Conservation (phyloP, 2,329 filamentous ascomycete species). For the Cryoendolithus antarcticus region DNA sequence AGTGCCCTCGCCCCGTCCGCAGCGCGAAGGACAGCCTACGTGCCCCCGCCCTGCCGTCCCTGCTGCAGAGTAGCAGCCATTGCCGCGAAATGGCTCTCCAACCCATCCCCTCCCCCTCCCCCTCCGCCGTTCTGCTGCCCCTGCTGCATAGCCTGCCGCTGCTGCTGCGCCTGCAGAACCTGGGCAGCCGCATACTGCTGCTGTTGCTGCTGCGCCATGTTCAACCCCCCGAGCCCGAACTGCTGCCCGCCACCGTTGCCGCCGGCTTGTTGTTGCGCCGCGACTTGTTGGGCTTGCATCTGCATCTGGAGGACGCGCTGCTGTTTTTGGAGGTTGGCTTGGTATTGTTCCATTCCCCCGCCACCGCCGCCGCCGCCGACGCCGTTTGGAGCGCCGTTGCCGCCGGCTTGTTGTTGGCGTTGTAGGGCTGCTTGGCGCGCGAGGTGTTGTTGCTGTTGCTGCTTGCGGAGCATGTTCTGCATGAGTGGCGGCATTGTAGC, state of each 20-base stretch:
- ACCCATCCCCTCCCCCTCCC: constrained; percentile 12
- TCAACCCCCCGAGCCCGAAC: constrained; percentile 3
- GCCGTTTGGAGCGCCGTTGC: constrained; percentile 7
- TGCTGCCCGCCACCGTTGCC: no score
- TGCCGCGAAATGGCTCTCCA: constrained; percentile 18
- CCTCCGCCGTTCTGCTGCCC: constrained; percentile 9
- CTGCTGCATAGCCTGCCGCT: constrained; percentile 7
- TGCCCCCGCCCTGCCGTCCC: constrained; percentile 2
- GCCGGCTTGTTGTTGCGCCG: constrained; percentile 1
- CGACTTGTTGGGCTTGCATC: constrained; percentile 15
- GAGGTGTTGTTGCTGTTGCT: no score
- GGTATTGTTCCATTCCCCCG: constrained; percentile 5
- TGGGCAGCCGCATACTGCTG: constrained; percentile 4
- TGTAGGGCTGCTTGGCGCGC: no score
- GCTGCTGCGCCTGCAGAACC: constrained; percentile 2
- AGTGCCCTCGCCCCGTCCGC: no score
- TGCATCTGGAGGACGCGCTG: constrained; percentile 22
- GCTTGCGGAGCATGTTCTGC: no score
- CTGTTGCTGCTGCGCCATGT: constrained; percentile 16
- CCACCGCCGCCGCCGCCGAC: constrained; percentile 6
- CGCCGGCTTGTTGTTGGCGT: no score
- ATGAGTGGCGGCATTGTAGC: no score
- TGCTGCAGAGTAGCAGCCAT: constrained; percentile 10
- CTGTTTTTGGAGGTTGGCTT: constrained; percentile 6
- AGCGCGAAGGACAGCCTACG: constrained; percentile 1